Evolutionary conservation across 225 moss, liverwort and hornwort species (phyloP), one percentile per base, ranked within the genome.

Genomic region (Polytrichum formosum): DNA sequence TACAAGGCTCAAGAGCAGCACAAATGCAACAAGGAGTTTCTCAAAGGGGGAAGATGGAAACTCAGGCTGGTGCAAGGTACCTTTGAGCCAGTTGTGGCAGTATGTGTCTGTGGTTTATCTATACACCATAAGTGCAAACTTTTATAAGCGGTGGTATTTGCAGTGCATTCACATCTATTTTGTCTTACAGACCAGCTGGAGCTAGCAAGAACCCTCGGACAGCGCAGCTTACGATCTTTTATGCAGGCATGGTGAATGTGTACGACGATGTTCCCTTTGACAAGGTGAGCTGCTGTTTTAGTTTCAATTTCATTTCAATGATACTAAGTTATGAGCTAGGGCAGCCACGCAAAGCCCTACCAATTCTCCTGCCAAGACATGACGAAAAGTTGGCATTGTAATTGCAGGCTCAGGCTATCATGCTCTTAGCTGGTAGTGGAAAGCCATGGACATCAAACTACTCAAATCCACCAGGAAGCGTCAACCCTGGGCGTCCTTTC

Each of bases 171-270:
- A 46, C 46, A 46, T 17, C 30, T 67, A 20, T 67, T 76, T 69
- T n/a, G 27, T 72, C 63, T 68, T 18, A 13, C 80, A 86, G 82
- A 67, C 67, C 66, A 54, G 60, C 31, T 31, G 81, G 78, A 81
- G 31, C 63, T 46, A 56, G 72, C 25, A 81, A 79, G 66, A 79
- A 73, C 64, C 83, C 87, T 35, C 77, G 85, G 20, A 88, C 83
- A 56, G 89, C 96, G 16, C 96, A 97, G 68, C 79, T 97, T 37
- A 97, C 96, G 5, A 90, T 97, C 26, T 97, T 97, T 26, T 97
- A 97, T 62, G 80, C 90, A 27, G 96, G 96, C 68, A 82, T 73
- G 76, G 96, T 97, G 22, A 93, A 93, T 64, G 92, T 93, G 1
- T 97, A 93, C 53, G 90, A 97, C 53, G 88, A 92, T n/a, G 88